Evolutionary conservation across 1,139 yeast genomes (phyloP).

Genomic region (Kodamaea suecica): DNA sequence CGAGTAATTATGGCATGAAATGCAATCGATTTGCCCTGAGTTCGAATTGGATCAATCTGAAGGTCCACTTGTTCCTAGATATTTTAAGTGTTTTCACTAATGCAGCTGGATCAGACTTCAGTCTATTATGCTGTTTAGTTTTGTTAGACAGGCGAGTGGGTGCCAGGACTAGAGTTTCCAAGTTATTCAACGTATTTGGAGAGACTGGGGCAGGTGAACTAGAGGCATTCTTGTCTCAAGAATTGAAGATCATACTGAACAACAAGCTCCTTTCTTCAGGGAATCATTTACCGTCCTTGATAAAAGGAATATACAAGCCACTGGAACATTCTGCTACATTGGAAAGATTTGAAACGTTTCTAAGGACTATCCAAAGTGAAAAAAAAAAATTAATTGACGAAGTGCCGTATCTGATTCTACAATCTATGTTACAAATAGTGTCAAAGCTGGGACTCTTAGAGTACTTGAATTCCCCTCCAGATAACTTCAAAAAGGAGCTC

Average conservation of each 20-base stretch:
- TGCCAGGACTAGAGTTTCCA: slow-evolving; percentile 22
- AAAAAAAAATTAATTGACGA: not conserved
- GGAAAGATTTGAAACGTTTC: not conserved
- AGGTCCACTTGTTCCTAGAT: slow-evolving; percentile 49
- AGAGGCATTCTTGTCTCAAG: slow-evolving; percentile 10
- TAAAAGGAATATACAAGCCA: not conserved
- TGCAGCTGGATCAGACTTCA: slow-evolving; percentile 33
- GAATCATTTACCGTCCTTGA: no score
- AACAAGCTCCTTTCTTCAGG: no score
- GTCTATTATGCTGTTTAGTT: slow-evolving; percentile 28
- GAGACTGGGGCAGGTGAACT: slow-evolving; percentile 3
- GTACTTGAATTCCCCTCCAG: slow-evolving; percentile 23
- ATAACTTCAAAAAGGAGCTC: slow-evolving; percentile 1
- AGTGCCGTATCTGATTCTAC: not conserved
- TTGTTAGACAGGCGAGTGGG: slow-evolving; percentile 29
- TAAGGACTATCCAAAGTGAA: not conserved
- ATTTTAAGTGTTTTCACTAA: slow-evolving; percentile 41
- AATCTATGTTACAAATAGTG: slow-evolving; percentile 16
- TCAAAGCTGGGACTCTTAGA: slow-evolving; percentile 21
- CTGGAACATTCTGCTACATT: not conserved
- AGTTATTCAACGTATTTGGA: slow-evolving; percentile 23
- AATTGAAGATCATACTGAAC: not conserved
- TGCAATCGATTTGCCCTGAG: slow-evolving; percentile 44
- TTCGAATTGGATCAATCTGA: slow-evolving; percentile 53
- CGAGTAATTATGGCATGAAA: slow-evolving; percentile 38